Evolutionary conservation across 805 yeast species (phyloP), one percentile per base, ranked within the genome.

Genomic region (Metschnikowia colocasiae): DNA sequence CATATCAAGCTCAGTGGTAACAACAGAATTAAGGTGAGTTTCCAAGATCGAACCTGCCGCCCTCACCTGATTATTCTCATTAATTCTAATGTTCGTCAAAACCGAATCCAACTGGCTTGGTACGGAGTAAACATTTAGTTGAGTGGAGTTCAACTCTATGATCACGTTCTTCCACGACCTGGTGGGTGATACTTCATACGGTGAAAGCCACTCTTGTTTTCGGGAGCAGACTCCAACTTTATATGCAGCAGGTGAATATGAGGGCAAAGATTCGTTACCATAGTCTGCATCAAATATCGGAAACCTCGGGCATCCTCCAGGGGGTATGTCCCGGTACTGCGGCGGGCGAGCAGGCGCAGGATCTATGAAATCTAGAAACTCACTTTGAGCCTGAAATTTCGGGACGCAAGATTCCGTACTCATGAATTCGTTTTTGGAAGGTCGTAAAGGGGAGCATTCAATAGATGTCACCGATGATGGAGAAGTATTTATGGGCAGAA

Each of bases 71-170:
- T 31, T 40, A 22, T 15, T 16, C 5, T 39, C 42, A 29, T 40
- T 40, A 7, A 25, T 25, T 13, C 27, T 32, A 4, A 46, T 40
- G 10, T 53, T 42, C 40, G 64, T 34, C 6, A 68, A 38, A 18
- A 62, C 60, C 19, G 50, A 54, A 45, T 71, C 75, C 30, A 68
- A 45, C 32, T 58, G 54, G 20, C 55, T 56, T 1, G 76, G 75
- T 5, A 72, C 69, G 15, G 64, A 57, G 62, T 85, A 87, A 46
- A 91, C 69, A 63, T 86, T 86, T 30, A 91, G 68, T 66, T 88
- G 96, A 1, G 97, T 91, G 16, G 92, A 87, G 70, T 91, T 89
- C 43, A 91, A 69, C 59, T 86, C 95, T 63, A 88, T 72, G 19
- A 85, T 71, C 37, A 76, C 76, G 36, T 76, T 70, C 55, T 74